Conservation (phyloP, 1,284 basidiomycete genomes). For the Leccinum angustisporum region DNA sequence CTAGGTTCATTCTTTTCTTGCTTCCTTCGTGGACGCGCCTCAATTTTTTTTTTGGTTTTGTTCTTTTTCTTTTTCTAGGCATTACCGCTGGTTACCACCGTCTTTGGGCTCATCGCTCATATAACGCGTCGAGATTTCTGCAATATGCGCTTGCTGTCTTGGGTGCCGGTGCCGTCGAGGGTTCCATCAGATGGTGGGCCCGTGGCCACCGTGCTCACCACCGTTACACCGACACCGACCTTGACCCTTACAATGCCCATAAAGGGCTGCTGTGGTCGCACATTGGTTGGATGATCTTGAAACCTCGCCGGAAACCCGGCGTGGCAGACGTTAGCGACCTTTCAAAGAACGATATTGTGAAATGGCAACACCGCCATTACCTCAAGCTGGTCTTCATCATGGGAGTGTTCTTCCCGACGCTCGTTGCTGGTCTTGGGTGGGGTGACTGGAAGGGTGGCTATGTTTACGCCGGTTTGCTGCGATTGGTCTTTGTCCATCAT, state of each 20-base stretch:
- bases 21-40: neutral
- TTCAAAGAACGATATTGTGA: conserved; percentile 71
- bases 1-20: conserved; percentile 50
- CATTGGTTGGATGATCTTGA: conserved; percentile 92
- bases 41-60: neutral
- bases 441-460: conserved; percentile 84
- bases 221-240: conserved; percentile 78
- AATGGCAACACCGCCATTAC: conserved; percentile 89
- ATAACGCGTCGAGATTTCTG: conserved; percentile 82
- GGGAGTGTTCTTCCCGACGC: conserved; percentile 74
- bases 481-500: conserved; percentile 88
- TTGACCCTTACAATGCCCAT: conserved; percentile 92
- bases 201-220: neutral
- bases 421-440: conserved; percentile 81
- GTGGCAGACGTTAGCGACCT: conserved; percentile 88
- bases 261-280: conserved; percentile 81
- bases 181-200: neutral
- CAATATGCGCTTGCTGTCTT: conserved; percentile 78
- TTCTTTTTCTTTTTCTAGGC: conserved; percentile 32
- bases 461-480: conserved; percentile 82
- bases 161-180: conserved; percentile 76
- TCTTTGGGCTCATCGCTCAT: conserved; percentile 89
- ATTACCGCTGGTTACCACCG: conserved; percentile 88
- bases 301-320: conserved; percentile 85
- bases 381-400: conserved; percentile 68